Base-by-base conservation (phyloP, 1,139 yeast genomes). In the Geotrichum australiense region DNA sequence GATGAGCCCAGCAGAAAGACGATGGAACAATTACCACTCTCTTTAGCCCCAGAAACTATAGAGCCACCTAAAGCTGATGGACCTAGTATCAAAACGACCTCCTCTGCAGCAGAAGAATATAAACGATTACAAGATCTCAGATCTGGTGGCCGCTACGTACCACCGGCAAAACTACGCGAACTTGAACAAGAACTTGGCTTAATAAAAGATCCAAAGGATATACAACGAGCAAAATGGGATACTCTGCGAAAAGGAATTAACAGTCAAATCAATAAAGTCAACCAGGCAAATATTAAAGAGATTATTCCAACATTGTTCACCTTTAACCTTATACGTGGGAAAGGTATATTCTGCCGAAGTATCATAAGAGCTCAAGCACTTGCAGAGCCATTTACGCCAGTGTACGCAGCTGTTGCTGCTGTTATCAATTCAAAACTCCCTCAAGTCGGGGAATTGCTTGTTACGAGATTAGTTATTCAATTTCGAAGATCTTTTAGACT, bases 361-460 rank as follows among this genome's bases (percentile, higher is more conserved):
- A 47, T 83, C 3, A 77, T 84, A 74, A 70, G 69, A 45, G 69
- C 74, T 1, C 86, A 76, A 55, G 58, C 68, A 6, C 57, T 55
- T 8, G 68, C 70, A 18, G 53, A 55, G 36, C 55, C 62, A 4
- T 66, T 64, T 48, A 69, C 81, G 0, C 63, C 74, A 1, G 67
- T 74, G 1, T 77, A 74, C 55, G 78, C 89, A 0, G 65, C 82
- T 0, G 54, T 86, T 32, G 69, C 74, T 0, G 70, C 80, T 4
- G 68, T 81, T 1, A 47, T 86, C 15, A 82, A 84, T 58, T 71
- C 81, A 5, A 78, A 80, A 53, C 57, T 84, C 4, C 93, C 94
- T 0, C 73, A 73, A 32, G 63, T 86, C 19, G 95, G 95, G 1
- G 72, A 71, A 45, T 57, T 81, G 3, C 50, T 84, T 27, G 59